Evolutionary conservation across 495 filamentous ascomycete genomes (phyloP).

Genomic region (Xylaria curta): DNA sequence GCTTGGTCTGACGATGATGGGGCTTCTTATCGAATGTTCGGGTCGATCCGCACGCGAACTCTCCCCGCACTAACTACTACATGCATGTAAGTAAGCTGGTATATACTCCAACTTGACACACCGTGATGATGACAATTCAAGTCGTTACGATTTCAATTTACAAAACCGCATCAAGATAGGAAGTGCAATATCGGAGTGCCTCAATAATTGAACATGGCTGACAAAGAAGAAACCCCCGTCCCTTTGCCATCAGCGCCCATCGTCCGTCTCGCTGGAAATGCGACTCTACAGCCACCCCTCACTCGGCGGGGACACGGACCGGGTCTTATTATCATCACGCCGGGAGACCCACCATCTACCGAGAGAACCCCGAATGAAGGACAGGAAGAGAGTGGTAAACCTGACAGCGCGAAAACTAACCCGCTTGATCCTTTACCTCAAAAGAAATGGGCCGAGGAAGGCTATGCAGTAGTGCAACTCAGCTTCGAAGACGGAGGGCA

Average conservation of each 20-base stretch:
- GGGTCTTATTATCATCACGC: conserved; percentile 55
- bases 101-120: not conserved
- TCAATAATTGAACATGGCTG: not conserved
- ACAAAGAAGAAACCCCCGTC: conserved; percentile 19
- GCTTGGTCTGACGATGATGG: not conserved
- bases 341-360: conserved; percentile 9
- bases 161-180: not conserved
- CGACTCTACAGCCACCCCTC: conserved; percentile 58
- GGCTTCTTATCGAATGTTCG: not conserved
- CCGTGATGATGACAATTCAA: not conserved
- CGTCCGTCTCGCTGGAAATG: conserved; percentile 20
- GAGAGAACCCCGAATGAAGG: not conserved
- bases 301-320: conserved; percentile 63
- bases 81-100: not conserved
- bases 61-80: conserved; percentile 8
- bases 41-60: not conserved
- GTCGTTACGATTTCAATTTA: not conserved
- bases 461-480: conserved; percentile 58
- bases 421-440: conserved; percentile 54
- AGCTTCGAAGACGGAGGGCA: conserved; percentile 11
- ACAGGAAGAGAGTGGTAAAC: not conserved
- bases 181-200: not conserved
- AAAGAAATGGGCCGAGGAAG: conserved; percentile 67
- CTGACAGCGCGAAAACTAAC: not conserved
- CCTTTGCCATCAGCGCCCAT: conserved; percentile 23